Evolutionary conservation across 768 basidiomycete genomes (phyloP).

Genomic region (Tephrocybe sp.): DNA sequence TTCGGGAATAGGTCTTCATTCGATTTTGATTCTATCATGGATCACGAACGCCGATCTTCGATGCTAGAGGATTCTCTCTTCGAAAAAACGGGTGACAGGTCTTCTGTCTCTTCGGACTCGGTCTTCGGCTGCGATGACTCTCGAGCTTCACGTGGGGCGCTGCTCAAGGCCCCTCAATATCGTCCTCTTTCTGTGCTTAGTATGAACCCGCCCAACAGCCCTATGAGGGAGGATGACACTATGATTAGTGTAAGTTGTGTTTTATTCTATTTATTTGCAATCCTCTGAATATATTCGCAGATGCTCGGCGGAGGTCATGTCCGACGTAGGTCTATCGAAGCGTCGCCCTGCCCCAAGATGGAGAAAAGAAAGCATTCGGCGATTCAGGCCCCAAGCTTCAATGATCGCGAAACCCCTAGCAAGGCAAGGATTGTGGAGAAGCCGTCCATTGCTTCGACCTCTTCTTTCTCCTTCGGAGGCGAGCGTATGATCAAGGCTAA

Average conservation of each 20-base stretch:
- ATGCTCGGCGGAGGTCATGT: conserved; percentile 82
- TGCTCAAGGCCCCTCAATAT: conserved; percentile 52
- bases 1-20: conserved; percentile 42
- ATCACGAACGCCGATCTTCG: conserved; percentile 43
- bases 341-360: conserved; percentile 66
- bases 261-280: background rate
- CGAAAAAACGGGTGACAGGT: conserved; percentile 57
- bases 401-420: conserved; percentile 38
- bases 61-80: conserved; percentile 36
- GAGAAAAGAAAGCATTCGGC: conserved; percentile 61
- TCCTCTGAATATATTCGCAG: conserved; percentile 31
- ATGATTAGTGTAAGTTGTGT: conserved; percentile 67
- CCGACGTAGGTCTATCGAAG: conserved; percentile 68
- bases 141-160: conserved; percentile 29
- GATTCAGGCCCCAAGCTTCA: conserved; percentile 30
- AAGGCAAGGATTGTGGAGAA: conserved; percentile 57
- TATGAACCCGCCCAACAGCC: conserved; percentile 45
- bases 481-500: conserved; percentile 69
- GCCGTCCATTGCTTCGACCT: conserved; percentile 65
- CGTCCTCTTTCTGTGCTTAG: conserved; percentile 69
- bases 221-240: conserved; percentile 71
- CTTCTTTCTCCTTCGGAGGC: conserved; percentile 63
- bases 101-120: conserved; percentile 55
- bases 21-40: conserved; percentile 72
- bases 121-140: conserved; percentile 57